Evolutionary conservation across 805 yeast species (phyloP), one percentile per base, ranked within the genome.

Genomic region (Priceomyces fermenticarens): DNA sequence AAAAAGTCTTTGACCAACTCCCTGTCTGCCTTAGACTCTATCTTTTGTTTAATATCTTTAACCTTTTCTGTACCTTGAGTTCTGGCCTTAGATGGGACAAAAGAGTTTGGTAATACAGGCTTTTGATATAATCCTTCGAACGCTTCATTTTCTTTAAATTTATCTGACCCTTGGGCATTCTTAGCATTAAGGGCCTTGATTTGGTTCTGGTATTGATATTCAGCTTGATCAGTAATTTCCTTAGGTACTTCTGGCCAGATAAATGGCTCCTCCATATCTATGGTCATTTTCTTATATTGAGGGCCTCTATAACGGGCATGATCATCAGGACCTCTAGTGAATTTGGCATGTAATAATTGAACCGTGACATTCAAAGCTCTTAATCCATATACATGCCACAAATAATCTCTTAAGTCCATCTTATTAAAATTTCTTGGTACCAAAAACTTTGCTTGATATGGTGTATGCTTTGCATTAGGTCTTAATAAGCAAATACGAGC

Each of bases 381-480:
- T 45, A 93, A 73, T 2, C 96, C 97, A 57, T 93, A 93, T 3
- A 93, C 72, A 54, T 90, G 81, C 78, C 82, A 93, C 47, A 93
- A 72, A 58, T 93, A 93, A 67, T 93, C 99, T 62, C 99, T 80
- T 46, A 93, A 73, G 62, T 91, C 98, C 68, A 93, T 73, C 62
- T 90, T 91, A 72, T 93, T 93, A 75, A 93, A 90, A 41, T 87
- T 80, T 57, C 85, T 80, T 11, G 99, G 99, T 13, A 95, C 99
- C 48, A 87, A 80, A 65, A 93, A 93, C 62, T 88, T 89, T 37
- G 98, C 98, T 65, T 89, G 97, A 67, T 86, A 90, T 36, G 99
- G 99, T 0, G 97, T 86, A 65, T 88, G 96, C 57, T 87, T 87
- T n/a, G 98, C 97, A 55, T 86, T 86, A 32, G 97, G 96, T 58